These are phyloP conservation scores for Nakataea oryzae DNA, from an alignment of 2,329 filamentous ascomycete genomes.

Conservation along the genomic window DNA sequence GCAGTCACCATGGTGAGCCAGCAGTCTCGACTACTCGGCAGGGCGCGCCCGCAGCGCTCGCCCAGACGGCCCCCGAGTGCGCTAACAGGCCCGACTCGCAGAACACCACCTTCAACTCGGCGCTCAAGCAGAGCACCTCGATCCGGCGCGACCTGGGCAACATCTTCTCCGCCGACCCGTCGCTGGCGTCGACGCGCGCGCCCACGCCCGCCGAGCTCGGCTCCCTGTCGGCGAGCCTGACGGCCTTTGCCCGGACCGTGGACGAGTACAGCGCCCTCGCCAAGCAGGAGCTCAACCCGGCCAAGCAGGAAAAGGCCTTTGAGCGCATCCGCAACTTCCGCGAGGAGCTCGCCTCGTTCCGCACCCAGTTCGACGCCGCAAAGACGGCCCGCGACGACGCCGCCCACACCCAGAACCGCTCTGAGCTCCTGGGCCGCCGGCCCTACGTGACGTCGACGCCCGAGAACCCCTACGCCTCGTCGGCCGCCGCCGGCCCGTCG, in stretches of 20 bases:
- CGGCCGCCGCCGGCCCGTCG: constrained; percentile 6
- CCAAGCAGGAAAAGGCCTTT: constrained; percentile 84
- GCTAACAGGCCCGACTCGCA: constrained; percentile 18
- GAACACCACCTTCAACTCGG: constrained; percentile 82
- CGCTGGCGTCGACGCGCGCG: constrained; percentile 15
- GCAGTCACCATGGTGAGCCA: background rate
- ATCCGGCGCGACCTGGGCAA: constrained; percentile 66
- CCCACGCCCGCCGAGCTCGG: constrained; percentile 45
- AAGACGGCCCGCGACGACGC: constrained; percentile 70
- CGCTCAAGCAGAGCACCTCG: constrained; percentile 72
- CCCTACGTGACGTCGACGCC: constrained; percentile 71
- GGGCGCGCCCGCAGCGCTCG: no score
- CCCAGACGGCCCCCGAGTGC: no score
- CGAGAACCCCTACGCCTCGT: constrained; percentile 78
- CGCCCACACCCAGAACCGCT: constrained; percentile 53
- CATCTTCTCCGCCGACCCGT: constrained; percentile 6
- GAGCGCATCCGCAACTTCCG: constrained; percentile 82
- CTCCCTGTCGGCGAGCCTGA: constrained; percentile 58
- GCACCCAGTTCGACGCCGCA: constrained; percentile 64
- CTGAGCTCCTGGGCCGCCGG: constrained; percentile 75
- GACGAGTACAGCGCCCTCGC: constrained; percentile 85
- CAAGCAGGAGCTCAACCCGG: constrained; percentile 77
- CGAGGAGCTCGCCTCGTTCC: constrained; percentile 69
- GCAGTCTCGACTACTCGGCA: background rate
- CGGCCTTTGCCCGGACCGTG: constrained; percentile 74